phyloP scores from a whole-genome alignment of 768 basidiomycete species.

The Harrya chromipes region DNA sequence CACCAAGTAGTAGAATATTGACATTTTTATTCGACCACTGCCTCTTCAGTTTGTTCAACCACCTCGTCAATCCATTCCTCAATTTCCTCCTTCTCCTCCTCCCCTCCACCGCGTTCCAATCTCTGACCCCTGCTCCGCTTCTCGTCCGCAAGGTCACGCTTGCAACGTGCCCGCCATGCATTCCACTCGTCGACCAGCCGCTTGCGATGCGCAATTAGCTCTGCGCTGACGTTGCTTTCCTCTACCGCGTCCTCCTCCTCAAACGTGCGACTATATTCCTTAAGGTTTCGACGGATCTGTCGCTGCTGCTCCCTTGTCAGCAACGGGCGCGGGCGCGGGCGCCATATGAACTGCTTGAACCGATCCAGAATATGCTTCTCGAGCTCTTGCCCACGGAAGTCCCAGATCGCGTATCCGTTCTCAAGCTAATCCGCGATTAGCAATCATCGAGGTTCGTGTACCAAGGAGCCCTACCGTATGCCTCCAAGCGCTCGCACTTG shows the following conservation, averaged over 20 bases:
- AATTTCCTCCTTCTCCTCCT: slow-evolving; percentile 79
- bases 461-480: slow-evolving; percentile 63
- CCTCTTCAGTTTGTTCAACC: slow-evolving; percentile 89
- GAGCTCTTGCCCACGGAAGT: slow-evolving; percentile 97
- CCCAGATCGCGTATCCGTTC: slow-evolving; percentile 95
- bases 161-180: slow-evolving; percentile 82
- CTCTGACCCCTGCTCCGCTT: slow-evolving; percentile 39
- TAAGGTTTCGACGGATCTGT: slow-evolving; percentile 81
- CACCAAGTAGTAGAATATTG: too few relatives aligned
- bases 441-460: slow-evolving; percentile 1
- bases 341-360: slow-evolving; percentile 99
- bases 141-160: slow-evolving; percentile 61
- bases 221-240: slow-evolving; percentile 91
- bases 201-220: slow-evolving; percentile 85
- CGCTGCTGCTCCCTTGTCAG: slow-evolving; percentile 87
- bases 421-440: slow-evolving; percentile 62
- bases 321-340: slow-evolving; percentile 88
- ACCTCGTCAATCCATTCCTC: slow-evolving; percentile 95
- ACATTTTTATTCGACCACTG: slow-evolving; percentile 46
- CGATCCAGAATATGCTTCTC: slow-evolving; percentile 84
- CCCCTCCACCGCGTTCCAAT: slow-evolving; percentile 35
- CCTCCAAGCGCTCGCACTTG: slow-evolving; percentile 93
- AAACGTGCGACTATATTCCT: slow-evolving; percentile 87
- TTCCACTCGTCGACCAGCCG: slow-evolving; percentile 98
- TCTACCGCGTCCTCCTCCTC: slow-evolving; percentile 97